These are phyloP conservation scores for Macrocystidia cucumis DNA, from an alignment of 1,284 basidiomycete genomes.

Conservation along the genomic window DNA sequence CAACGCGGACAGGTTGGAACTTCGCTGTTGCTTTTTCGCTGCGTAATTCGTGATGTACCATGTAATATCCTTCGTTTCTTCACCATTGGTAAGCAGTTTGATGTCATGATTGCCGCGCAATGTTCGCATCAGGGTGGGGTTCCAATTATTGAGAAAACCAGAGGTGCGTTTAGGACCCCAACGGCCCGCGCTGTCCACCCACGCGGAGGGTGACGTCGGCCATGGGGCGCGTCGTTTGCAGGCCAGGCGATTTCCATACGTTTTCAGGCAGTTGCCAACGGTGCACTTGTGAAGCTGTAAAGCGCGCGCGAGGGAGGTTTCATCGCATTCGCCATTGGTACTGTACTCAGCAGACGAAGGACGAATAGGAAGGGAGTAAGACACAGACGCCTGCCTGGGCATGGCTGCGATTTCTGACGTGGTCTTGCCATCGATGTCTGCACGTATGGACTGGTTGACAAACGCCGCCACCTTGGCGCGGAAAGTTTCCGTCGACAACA, in stretches of 20 bases:
- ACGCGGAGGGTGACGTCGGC: conserved; percentile 10
- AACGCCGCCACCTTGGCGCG: conserved; percentile 14
- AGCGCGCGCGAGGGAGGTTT: conserved; percentile 8
- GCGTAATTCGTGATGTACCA: conserved; percentile 23
- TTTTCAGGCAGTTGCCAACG: conserved; percentile 1
- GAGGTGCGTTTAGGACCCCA: conserved; percentile 17
- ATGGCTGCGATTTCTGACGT: conserved; percentile 9
- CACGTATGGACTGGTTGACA: conserved; percentile 20
- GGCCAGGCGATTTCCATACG: conserved; percentile 6
- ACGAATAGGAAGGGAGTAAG: conserved; percentile 12
- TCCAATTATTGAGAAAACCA: conserved; percentile 21
- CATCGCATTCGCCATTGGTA: background rate
- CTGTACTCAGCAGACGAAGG: conserved; percentile 6
- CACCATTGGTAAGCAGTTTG: conserved; percentile 24
- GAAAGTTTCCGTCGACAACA: conserved; percentile 18
- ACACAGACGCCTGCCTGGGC: conserved; percentile 6
- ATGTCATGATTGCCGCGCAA: conserved; percentile 24
- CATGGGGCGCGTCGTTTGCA: conserved; percentile 32
- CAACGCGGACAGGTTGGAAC: conserved; percentile 7
- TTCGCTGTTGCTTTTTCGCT: conserved; percentile 11
- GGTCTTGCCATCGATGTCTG: conserved; percentile 15
- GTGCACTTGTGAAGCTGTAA: conserved; percentile 15
- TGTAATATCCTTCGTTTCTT: conserved; percentile 15
- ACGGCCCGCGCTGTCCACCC: conserved; percentile 13
- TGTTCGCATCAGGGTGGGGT: conserved; percentile 15